Conservation (phyloP, 306 rosid genomes). For the Inga laurina region DNA sequence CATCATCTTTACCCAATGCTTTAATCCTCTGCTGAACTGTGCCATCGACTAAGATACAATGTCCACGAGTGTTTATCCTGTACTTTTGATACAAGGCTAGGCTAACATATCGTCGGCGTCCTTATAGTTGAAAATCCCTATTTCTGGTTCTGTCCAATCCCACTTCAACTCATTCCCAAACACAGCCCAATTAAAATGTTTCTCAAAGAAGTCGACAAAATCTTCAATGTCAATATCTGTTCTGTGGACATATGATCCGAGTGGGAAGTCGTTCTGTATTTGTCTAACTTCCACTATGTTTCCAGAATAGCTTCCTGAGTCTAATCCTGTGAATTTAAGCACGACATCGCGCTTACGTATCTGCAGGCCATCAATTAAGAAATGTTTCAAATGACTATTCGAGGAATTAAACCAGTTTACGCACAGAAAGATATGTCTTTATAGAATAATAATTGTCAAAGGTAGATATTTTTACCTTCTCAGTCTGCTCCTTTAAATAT, state of each 20-base stretch:
- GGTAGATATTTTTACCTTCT: not conserved
- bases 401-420: not conserved
- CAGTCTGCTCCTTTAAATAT: not conserved
- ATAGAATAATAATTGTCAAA: not conserved
- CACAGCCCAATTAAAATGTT: slow-evolving; percentile 93
- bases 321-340: not conserved
- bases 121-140: slow-evolving; percentile 75
- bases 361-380: not conserved
- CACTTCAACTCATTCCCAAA: slow-evolving; percentile 96
- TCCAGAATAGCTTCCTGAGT: not conserved
- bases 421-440: not conserved
- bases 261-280: slow-evolving; percentile 65
- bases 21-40: slow-evolving; percentile 77
- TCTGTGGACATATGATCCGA: slow-evolving; percentile 84
- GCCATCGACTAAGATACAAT: slow-evolving; percentile 79
- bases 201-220: slow-evolving; percentile 67
- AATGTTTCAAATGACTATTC: not conserved
- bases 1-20: slow-evolving; percentile 58
- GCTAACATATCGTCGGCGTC: slow-evolving; percentile 84
- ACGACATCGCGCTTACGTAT: not conserved
- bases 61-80: slow-evolving; percentile 76
- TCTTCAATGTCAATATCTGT: slow-evolving; percentile 91
- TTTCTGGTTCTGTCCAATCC: slow-evolving; percentile 91
- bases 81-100: slow-evolving; percentile 58
- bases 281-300: slow-evolving; percentile 67